Conservation (phyloP, 192 early-diverging fungal genomes). For the Lobosporangium transversale region DNA sequence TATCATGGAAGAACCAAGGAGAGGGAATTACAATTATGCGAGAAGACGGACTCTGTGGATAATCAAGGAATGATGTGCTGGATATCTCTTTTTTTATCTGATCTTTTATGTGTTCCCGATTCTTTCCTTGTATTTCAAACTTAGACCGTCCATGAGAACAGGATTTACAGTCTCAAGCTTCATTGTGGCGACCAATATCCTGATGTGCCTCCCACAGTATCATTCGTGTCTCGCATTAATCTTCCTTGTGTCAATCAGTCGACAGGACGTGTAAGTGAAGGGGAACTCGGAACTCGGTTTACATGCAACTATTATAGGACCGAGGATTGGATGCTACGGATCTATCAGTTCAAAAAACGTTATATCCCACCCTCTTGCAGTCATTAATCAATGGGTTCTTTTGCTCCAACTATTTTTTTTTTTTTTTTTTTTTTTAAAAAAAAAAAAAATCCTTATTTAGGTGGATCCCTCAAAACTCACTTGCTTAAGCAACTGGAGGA, state of each 20-base stretch:
- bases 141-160: slow-evolving; percentile 95
- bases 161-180: slow-evolving; percentile 91
- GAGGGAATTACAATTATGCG: not conserved
- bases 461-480: slow-evolving; percentile 72
- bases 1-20: not conserved
- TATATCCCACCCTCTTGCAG: no score
- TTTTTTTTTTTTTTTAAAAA: not conserved
- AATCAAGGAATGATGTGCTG: not conserved
- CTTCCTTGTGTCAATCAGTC: slow-evolving; percentile 86
- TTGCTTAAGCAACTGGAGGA: slow-evolving; percentile 89
- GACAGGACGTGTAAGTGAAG: slow-evolving; percentile 73
- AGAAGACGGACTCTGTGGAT: no score
- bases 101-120: not conserved
- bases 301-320: no score
- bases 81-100: not conserved
- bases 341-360: not conserved
- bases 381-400: no score
- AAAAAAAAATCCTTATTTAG: no score
- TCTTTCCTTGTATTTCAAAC: not conserved
- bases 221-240: slow-evolving; percentile 87
- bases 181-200: slow-evolving; percentile 90
- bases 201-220: slow-evolving; percentile 77
- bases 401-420: not conserved
- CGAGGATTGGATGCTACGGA: not conserved
- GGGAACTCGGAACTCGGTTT: not conserved